phyloP scores from a whole-genome alignment of 768 basidiomycete genomes.

The Hemileccinum impolitum region DNA sequence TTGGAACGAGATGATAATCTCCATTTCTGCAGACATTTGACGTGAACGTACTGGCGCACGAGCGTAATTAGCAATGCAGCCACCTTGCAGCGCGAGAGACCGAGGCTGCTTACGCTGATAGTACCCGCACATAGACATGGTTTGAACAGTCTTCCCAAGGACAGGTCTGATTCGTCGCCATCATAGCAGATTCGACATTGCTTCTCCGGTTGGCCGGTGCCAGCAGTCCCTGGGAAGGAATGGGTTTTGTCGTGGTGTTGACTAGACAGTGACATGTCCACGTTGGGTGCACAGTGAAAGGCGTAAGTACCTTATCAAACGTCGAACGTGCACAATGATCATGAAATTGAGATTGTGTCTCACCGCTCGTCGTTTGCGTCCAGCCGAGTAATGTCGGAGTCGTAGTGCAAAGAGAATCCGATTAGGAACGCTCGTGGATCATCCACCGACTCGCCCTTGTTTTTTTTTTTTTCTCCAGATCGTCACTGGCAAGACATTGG shows the following conservation, averaged over 20 bases:
- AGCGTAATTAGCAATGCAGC: constrained; percentile 19
- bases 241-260: constrained; percentile 11
- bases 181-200: constrained; percentile 87
- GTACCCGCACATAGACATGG: constrained; percentile 71
- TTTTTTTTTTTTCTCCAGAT: neutral
- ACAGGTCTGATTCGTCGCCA: constrained; percentile 55
- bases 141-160: constrained; percentile 72
- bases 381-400: neutral
- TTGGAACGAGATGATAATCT: constrained; percentile 57
- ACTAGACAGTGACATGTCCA: constrained; percentile 13
- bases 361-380: constrained; percentile 1
- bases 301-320: neutral
- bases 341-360: neutral
- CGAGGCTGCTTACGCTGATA: constrained; percentile 50
- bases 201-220: constrained; percentile 42
- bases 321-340: neutral
- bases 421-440: constrained; percentile 2
- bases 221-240: neutral
- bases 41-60: constrained; percentile 64
- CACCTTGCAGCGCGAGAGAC: neutral
- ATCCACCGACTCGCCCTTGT: neutral
- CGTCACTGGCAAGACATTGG: neutral
- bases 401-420: constrained; percentile 7
- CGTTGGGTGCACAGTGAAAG: constrained; percentile 4
- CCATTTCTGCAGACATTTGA: constrained; percentile 77